These are phyloP conservation scores for Dictyostelium firmibasis DNA, from an alignment of 78 protist species.

Conservation along the genomic window DNA sequence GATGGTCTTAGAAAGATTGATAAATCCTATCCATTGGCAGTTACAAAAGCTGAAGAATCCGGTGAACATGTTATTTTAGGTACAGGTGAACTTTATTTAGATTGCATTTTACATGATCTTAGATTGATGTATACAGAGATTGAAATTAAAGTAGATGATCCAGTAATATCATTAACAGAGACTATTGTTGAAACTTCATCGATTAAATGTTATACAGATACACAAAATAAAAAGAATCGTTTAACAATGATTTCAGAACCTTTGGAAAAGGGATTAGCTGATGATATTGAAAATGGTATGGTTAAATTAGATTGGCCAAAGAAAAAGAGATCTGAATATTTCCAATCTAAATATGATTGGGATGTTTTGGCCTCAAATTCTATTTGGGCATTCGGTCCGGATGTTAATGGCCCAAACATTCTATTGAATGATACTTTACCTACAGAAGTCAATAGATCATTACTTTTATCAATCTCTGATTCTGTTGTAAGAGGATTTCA, in stretches of 20 bases:
- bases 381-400: conserved; percentile 98
- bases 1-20: conserved; percentile 94
- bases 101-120: conserved; percentile 97
- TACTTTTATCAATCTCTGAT: conserved; percentile 74
- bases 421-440: conserved; percentile 96
- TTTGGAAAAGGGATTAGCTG: conserved; percentile 94
- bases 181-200: conserved; percentile 96
- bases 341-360: conserved; percentile 95
- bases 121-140: conserved; percentile 89
- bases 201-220: conserved; percentile 94
- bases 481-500: conserved; percentile 95
- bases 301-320: conserved; percentile 74
- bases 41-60: conserved; percentile 95
- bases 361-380: conserved; percentile 96
- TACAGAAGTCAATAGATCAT: conserved; percentile 78
- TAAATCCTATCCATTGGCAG: conserved; percentile 94
- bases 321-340: conserved; percentile 80
- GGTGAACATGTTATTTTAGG: conserved; percentile 98
- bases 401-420: conserved; percentile 92
- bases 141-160: conserved; percentile 98
- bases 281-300: conserved; percentile 90
- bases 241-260: conserved; percentile 98
- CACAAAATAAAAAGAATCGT: conserved; percentile 95
- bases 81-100: conserved; percentile 98
- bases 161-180: conserved; percentile 95